These are phyloP conservation scores for Coniella lustricola DNA, from an alignment of 2,329 filamentous ascomycete genomes.

Conservation along the genomic window DNA sequence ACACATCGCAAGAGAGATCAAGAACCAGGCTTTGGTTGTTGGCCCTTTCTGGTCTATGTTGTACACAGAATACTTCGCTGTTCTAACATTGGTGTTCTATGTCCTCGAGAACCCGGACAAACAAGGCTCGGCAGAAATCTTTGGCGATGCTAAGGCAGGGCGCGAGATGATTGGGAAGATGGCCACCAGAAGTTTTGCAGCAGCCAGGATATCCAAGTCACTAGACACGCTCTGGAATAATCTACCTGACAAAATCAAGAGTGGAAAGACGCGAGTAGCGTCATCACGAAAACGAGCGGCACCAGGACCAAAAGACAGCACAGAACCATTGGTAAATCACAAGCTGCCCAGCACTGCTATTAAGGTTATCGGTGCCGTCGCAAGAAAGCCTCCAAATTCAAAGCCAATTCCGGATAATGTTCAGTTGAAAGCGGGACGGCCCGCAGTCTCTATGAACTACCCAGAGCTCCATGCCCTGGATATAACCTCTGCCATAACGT, in stretches of 20 bases:
- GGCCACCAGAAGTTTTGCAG: slow-evolving; percentile 78
- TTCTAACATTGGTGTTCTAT: slow-evolving; percentile 73
- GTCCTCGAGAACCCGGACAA: slow-evolving; percentile 75
- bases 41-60: slow-evolving; percentile 84
- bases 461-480: slow-evolving; percentile 41
- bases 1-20: slow-evolving; percentile 72
- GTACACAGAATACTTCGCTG: slow-evolving; percentile 76
- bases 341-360: slow-evolving; percentile 2
- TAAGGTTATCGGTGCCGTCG: background rate
- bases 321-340: slow-evolving; percentile 19
- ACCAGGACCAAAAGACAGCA: slow-evolving; percentile 33
- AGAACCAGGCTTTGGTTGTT: slow-evolving; percentile 65
- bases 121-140: slow-evolving; percentile 66
- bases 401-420: slow-evolving; percentile 28
- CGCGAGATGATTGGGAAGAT: slow-evolving; percentile 74
- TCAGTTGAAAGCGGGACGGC: slow-evolving; percentile 22
- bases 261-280: slow-evolving; percentile 30
- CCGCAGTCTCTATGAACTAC: slow-evolving; percentile 31
- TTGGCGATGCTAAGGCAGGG: slow-evolving; percentile 79
- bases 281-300: slow-evolving; percentile 52
- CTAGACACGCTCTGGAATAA: slow-evolving; percentile 76
- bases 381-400: background rate
- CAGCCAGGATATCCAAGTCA: slow-evolving; percentile 74
- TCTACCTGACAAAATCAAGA: slow-evolving; percentile 65
- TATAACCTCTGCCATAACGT: slow-evolving; percentile 33